Base-by-base conservation (phyloP, 1,139 yeast genomes). In the Pichia sp. region DNA sequence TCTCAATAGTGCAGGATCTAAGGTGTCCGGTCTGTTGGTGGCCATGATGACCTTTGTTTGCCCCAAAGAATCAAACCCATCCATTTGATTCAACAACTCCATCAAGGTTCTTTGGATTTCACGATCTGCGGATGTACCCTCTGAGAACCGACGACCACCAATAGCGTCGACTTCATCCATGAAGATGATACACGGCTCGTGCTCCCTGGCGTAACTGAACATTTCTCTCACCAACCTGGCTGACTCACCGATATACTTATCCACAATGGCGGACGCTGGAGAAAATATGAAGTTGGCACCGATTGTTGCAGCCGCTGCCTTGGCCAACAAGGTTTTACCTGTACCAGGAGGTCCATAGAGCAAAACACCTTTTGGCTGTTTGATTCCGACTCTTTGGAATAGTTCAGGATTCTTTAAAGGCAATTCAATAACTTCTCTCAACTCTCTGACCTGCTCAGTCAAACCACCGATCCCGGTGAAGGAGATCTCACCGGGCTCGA, bases 121-220 rank as follows among this genome's bases (percentile, higher is more conserved):
- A 72, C 99, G 85, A 75, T 95, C 99, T 2, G 99, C 99, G 10
- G 97, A 88, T 1, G 99, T 93, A 73, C 99, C 99, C 72, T 95
- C 99, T 64, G 95, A 85, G 72, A 95, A 95, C 72, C 99, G 84
- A 65, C 99, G 83, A 53, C 99, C 99, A 69, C 99, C 99, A 72
- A 95, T 95, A 54, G 99, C 99, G 76, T 95, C 99, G 59, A 95
- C 85, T 77, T 95, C 99, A 76, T 95, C 99, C 97, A 95, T 92
- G 70, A 95, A 95, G 62, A 95, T 95, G 69, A 95, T 93, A 75
- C 99, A 95, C 19, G 99, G 99, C 68, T 89, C 98, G 70, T 95
- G 98, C 68, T 93, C 99, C 70, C 85, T 90, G 52, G 99, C 99
- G 72, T 95, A 95, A 52, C 96, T 88, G 75, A 95, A 95, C 99